phyloP scores from a whole-genome alignment of 257 asterid species.

The Ehretia macrophylla region DNA sequence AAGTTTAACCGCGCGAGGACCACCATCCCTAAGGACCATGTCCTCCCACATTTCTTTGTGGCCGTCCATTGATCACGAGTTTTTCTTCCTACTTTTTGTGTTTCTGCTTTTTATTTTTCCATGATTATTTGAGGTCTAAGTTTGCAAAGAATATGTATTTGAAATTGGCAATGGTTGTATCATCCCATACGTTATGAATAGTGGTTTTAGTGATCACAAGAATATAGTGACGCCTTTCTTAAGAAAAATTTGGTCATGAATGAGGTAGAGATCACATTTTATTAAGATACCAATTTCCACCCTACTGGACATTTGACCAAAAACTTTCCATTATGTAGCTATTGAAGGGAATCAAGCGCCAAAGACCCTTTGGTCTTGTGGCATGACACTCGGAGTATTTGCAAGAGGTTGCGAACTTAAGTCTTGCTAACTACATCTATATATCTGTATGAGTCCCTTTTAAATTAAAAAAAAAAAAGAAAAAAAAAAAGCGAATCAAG shows the following conservation, averaged over 20 bases:
- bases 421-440: too few species aligned
- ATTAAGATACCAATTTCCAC: too few species aligned
- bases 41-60: conserved; percentile 4
- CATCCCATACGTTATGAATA: too few species aligned
- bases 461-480: neutral
- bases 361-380: too few species aligned
- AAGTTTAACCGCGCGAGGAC: conserved; percentile 17
- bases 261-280: neutral
- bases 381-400: too few species aligned
- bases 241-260: neutral
- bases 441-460: too few species aligned
- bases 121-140: neutral
- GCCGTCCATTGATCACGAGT: conserved; percentile 2
- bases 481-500: neutral
- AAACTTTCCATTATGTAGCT: too few species aligned
- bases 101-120: neutral
- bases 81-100: neutral
- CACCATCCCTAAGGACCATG: conserved; percentile 27
- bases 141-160: neutral
- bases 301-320: too few species aligned
- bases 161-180: neutral
- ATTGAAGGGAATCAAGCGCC: too few species aligned
- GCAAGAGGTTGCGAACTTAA: too few species aligned
- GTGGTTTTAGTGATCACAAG: neutral
- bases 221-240: conserved; percentile 1